A percentile compares a stretch with the other conserved stretches of the same genome.
phyloP scores from a whole-genome alignment of 345 rosid genomes.

The Hibiscus trionum region DNA sequence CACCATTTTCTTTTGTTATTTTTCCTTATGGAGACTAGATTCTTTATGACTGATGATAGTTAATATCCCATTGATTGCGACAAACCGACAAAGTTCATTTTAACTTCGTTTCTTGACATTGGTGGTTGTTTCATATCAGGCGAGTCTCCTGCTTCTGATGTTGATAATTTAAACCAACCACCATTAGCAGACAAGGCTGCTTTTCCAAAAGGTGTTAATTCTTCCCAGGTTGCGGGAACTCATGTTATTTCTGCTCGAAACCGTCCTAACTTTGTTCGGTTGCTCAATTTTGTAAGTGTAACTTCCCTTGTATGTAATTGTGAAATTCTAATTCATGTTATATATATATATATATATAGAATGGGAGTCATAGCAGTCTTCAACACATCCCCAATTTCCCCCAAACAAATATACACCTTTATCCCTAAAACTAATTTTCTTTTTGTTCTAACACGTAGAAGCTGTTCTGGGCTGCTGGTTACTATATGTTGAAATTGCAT shows the following conservation, averaged over 20 bases:
- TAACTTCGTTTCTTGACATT: constrained; percentile 1
- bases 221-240: constrained; percentile 73
- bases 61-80: constrained; percentile 1
- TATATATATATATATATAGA: too few relatives aligned
- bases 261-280: constrained; percentile 50
- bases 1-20: neutral
- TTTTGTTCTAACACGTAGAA: neutral
- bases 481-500: neutral
- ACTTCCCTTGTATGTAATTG: neutral
- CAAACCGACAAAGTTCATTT: neutral
- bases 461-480: neutral
- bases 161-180: constrained; percentile 82
- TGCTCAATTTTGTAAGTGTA: constrained; percentile 79
- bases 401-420: neutral
- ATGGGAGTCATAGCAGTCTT: neutral
- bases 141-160: constrained; percentile 81
- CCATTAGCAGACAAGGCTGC: constrained; percentile 56
- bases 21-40: neutral
- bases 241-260: constrained; percentile 52
- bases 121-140: constrained; percentile 29
- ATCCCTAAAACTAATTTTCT: neutral
- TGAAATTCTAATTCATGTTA: neutral
- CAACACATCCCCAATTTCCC: neutral
- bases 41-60: neutral
- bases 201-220: constrained; percentile 53